These are phyloP conservation scores for Colletotrichum sp. DNA, from an alignment of 2,329 filamentous ascomycete genomes.

Conservation along the genomic window DNA sequence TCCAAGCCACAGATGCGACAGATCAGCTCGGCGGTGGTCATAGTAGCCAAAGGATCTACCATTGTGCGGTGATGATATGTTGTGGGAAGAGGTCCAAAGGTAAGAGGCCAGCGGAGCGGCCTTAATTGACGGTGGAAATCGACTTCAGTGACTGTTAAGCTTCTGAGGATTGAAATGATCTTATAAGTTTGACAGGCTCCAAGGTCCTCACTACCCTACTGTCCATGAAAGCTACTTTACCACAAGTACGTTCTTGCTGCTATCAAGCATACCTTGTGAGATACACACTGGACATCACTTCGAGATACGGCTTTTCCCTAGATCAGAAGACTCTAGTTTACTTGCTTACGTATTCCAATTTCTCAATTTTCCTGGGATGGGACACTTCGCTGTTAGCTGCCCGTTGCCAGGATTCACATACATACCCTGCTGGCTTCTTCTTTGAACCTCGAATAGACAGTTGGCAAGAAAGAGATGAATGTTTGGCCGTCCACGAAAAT, in stretches of 20 bases:
- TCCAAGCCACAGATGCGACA: neutral
- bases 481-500: neutral
- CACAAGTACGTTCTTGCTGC: neutral
- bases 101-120: neutral
- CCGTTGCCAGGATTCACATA: neutral
- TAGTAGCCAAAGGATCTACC: neutral
- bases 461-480: neutral
- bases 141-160: no score
- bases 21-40: neutral
- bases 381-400: neutral
- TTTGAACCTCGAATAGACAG: fast-evolving
- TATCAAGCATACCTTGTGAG: no score
- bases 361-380: neutral
- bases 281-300: neutral
- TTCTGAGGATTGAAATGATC: no score
- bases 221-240: neutral
- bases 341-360: neutral
- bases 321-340: neutral
- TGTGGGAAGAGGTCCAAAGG: neutral
- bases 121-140: no score
- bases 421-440: neutral
- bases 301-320: neutral
- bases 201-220: neutral
- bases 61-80: neutral
- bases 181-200: no score